phyloP scores from a whole-genome alignment of 768 basidiomycete species.

The Serpula lacrymans region DNA sequence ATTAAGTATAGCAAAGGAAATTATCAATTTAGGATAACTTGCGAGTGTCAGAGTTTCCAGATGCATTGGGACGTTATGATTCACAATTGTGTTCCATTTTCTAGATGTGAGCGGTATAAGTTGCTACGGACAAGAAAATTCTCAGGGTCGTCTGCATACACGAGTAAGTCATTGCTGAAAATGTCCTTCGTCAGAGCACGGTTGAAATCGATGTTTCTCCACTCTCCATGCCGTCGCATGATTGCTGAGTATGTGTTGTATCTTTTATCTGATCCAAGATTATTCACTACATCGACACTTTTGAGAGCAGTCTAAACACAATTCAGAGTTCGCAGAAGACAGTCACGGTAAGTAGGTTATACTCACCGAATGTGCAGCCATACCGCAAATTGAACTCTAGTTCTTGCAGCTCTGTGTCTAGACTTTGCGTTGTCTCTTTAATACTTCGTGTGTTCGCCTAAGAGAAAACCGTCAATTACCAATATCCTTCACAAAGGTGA shows the following conservation, averaged over 20 bases:
- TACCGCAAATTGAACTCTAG: background rate
- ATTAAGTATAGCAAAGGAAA: no score
- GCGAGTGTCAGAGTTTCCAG: no score
- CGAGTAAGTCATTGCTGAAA: no score
- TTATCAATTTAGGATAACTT: no score
- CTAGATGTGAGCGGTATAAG: no score
- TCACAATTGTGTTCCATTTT: no score
- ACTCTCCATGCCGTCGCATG: slow-evolving; percentile 1
- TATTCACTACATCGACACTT: background rate
- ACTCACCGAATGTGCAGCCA: background rate
- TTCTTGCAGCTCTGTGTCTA: background rate
- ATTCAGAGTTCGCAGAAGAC: no score
- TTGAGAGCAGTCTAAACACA: background rate
- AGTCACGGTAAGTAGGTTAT: background rate
- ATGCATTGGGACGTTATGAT: no score
- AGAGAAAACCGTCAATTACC: background rate
- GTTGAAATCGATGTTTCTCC: background rate
- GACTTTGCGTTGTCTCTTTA: background rate
- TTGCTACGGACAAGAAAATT: no score
- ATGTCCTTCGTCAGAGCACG: background rate
- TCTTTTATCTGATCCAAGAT: background rate
- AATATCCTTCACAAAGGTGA: background rate
- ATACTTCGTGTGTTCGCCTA: background rate
- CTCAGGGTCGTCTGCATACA: no score
- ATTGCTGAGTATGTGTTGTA: background rate